Evolutionary conservation across 306 rosid genomes (phyloP).

Genomic region (Quercus mongolica): DNA sequence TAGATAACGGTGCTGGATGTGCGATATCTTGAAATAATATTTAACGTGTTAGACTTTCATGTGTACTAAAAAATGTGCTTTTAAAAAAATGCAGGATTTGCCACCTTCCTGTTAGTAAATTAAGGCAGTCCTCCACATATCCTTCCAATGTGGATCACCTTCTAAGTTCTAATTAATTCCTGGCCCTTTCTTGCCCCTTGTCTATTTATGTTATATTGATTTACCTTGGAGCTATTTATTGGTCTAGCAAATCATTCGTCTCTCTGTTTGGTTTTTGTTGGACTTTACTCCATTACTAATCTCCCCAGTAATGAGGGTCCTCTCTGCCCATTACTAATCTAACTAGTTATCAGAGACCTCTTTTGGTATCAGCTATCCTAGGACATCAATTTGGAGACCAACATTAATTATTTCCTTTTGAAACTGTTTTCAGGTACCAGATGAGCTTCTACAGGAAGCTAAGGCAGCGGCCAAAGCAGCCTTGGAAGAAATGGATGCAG

Average conservation of each 20-base stretch:
- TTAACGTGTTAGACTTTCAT: neutral
- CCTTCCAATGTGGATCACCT: neutral
- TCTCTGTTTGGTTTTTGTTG: neutral
- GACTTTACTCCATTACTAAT: neutral
- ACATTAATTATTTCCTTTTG: neutral
- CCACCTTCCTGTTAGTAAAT: neutral
- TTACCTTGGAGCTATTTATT: neutral
- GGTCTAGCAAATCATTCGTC: neutral
- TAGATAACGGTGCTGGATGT: neutral
- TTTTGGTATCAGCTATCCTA: neutral
- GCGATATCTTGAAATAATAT: neutral
- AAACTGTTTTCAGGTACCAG: conserved; percentile 61
- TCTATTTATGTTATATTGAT: neutral
- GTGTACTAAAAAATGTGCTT: neutral
- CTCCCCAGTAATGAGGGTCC: neutral
- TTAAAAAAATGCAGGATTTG: neutral
- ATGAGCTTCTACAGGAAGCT: conserved; percentile 74
- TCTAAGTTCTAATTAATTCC: neutral
- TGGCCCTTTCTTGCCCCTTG: neutral
- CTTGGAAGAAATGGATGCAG: conserved; percentile 98
- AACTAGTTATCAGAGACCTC: neutral
- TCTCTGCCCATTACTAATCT: neutral
- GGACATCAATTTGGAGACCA: neutral
- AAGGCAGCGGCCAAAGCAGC: conserved; percentile 91
- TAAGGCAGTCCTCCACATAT: neutral